Conservation (phyloP, 1,284 basidiomycete species). For the Hemileia vastatrix region DNA sequence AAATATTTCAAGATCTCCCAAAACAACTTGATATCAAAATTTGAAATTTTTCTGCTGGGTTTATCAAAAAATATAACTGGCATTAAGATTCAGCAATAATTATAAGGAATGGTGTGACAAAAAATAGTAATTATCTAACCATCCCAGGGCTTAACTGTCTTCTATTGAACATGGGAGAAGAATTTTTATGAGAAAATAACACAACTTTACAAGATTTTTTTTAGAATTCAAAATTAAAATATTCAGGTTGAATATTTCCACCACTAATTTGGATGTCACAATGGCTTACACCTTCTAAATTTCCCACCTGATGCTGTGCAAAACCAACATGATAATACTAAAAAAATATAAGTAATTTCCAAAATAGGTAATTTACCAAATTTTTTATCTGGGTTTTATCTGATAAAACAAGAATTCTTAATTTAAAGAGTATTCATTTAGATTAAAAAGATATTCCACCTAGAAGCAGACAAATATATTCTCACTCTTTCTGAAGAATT, state of each 20-base stretch:
- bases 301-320: constrained; percentile 63
- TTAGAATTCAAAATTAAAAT: constrained; percentile 79
- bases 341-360: neutral
- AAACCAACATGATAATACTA: constrained; percentile 10
- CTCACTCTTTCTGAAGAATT: constrained; percentile 88
- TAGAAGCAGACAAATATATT: constrained; percentile 50
- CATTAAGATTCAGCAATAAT: constrained; percentile 32
- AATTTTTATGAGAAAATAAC: constrained; percentile 64
- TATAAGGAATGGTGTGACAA: constrained; percentile 28
- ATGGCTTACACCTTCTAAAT: constrained; percentile 63
- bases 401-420: constrained; percentile 66
- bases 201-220: constrained; percentile 65
- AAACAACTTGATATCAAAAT: constrained; percentile 89
- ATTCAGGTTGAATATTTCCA: constrained; percentile 78
- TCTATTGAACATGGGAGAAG: constrained; percentile 86
- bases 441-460: constrained; percentile 90
- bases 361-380: constrained; percentile 47
- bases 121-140: constrained; percentile 48
- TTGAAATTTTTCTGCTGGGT: constrained; percentile 64
- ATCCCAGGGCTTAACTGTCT: constrained; percentile 66
- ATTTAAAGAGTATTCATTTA: constrained; percentile 48
- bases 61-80: constrained; percentile 21
- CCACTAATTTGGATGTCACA: constrained; percentile 89
- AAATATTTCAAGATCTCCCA: constrained; percentile 95
- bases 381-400: constrained; percentile 78